Percentiles rank a stretch among this genome's conserved stretches.
These are phyloP conservation scores for Leccinum longicurvipes DNA, from an alignment of 768 basidiomycete genomes.

Conservation along the genomic window DNA sequence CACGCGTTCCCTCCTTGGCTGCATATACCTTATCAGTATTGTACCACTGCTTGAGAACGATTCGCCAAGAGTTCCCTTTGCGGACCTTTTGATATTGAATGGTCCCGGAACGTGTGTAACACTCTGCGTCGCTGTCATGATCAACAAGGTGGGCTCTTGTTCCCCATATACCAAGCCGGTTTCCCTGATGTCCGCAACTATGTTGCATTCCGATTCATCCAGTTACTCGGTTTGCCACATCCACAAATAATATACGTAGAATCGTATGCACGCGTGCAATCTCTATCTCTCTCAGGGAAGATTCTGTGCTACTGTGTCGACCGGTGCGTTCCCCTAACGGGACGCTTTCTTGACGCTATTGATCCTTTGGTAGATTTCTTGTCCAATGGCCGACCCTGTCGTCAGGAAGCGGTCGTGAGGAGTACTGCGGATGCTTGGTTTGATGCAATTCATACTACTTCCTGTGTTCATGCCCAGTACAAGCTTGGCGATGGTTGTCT, in stretches of 20 bases:
- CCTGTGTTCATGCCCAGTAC: neutral
- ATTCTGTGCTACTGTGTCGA: conserved; percentile 82
- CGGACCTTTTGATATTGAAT: conserved; percentile 83
- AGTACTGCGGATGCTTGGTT: conserved; percentile 65
- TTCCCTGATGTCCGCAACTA: conserved; percentile 1
- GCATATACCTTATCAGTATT: conserved; percentile 60
- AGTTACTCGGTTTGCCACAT: conserved; percentile 74
- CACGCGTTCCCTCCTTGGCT: conserved; percentile 53
- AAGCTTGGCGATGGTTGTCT: neutral
- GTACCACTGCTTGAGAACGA: conserved; percentile 39
- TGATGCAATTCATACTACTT: conserved; percentile 29
- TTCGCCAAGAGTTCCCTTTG: conserved; percentile 36
- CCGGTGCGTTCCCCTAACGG: conserved; percentile 65
- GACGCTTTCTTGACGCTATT: conserved; percentile 9
- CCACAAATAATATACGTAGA: conserved; percentile 86
- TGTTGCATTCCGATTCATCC: conserved; percentile 14
- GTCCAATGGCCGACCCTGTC: conserved; percentile 83
- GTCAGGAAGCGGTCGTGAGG: conserved; percentile 39
- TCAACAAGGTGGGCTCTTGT: conserved; percentile 61
- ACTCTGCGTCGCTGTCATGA: conserved; percentile 64
- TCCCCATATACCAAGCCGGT: neutral
- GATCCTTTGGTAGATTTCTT: conserved; percentile 56
- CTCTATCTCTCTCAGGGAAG: conserved; percentile 81
- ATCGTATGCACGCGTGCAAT: conserved; percentile 84
- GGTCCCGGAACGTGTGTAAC: conserved; percentile 93